These are phyloP conservation scores for Puccinia triticina DNA, from an alignment of 1,284 basidiomycete genomes.

Conservation along the genomic window DNA sequence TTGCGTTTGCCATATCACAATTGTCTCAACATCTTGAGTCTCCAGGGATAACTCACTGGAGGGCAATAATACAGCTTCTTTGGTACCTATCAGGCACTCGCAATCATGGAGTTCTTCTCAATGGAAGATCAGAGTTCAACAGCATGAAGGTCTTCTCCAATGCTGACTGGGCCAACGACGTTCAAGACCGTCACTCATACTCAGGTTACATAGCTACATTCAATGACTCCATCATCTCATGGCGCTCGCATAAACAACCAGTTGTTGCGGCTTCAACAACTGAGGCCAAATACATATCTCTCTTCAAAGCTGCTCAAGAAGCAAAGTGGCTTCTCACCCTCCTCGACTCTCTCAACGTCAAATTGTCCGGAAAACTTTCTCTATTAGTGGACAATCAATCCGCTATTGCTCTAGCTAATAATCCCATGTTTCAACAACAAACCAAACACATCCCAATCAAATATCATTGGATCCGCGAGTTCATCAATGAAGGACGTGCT, in stretches of 20 bases:
- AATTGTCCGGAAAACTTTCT: too few relatives aligned
- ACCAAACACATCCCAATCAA: conserved; percentile 52
- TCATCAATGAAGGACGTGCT: too few relatives aligned
- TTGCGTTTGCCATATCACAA: background rate
- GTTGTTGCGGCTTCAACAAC: background rate
- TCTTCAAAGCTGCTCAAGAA: background rate
- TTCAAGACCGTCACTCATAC: background rate
- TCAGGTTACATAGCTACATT: background rate
- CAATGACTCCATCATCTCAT: background rate
- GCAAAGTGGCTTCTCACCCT: background rate
- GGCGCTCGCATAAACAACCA: background rate
- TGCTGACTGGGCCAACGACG: background rate
- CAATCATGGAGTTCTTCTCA: background rate
- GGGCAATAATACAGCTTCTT: background rate
- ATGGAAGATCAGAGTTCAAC: background rate
- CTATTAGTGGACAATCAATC: conserved; percentile 48
- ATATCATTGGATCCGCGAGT: conserved; percentile 50
- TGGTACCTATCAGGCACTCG: background rate
- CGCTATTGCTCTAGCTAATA: conserved; percentile 51
- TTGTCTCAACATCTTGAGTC: conserved; percentile 13
- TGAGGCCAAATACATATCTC: background rate
- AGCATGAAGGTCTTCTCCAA: background rate
- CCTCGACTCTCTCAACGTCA: background rate
- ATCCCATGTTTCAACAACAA: conserved; percentile 36
- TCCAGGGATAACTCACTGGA: background rate